Base-by-base conservation (phyloP, 495 filamentous ascomycete species). In the Trichodelitschia bisporula region DNA sequence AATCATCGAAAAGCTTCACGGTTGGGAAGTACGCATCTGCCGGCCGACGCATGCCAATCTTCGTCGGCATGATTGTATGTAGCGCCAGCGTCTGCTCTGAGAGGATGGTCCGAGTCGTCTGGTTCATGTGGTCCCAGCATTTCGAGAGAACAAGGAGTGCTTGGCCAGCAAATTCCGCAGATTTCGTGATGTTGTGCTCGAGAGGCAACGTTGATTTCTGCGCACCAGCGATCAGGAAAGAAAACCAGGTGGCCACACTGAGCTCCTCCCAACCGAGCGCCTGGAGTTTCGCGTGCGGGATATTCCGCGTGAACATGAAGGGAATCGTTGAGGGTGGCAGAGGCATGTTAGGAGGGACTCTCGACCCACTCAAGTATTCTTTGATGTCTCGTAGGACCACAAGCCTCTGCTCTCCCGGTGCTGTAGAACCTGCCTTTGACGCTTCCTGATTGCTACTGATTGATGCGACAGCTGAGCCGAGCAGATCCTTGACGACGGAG, bases 1-100 rank as follows among this genome's bases (percentile, higher is more conserved):
- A 58, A 42, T 99, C 89, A 34, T 89, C 73, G 44, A 99, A 99
- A 4, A 95, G 56, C 40, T 77, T 84, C 14, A 95, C 89, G 10
- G 64, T 71, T n/a, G 70, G 63, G 44, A 99, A 92, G 48, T 92
- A 99, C 0, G 89, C 68, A 38, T 95, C 82, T 9, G 53, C 51
- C 14, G 89, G 89, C 42, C 65, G 73, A 39, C 60, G 76, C 84
- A 95, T 84, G 6, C 89, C 89, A 37, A 71, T 48, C 43, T 72
- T 92, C 0, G 89, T 95, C 0, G 89, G 89, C 36, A 99, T 83
- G 16, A 86, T 62, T 2, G 77, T 71, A 18, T 70, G 57, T 15
- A 59, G 54, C 25, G 63, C 58, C 6, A 95, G 51, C 4, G 74
- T 47, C 21, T n/a, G n/a, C 8, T 58, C 52, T 11, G 66, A 44